A percentile compares a stretch with the other conserved stretches of the same genome.
These are phyloP conservation scores for Trichoderma aggressivum DNA, from an alignment of 2,329 filamentous ascomycete species.

Conservation along the genomic window DNA sequence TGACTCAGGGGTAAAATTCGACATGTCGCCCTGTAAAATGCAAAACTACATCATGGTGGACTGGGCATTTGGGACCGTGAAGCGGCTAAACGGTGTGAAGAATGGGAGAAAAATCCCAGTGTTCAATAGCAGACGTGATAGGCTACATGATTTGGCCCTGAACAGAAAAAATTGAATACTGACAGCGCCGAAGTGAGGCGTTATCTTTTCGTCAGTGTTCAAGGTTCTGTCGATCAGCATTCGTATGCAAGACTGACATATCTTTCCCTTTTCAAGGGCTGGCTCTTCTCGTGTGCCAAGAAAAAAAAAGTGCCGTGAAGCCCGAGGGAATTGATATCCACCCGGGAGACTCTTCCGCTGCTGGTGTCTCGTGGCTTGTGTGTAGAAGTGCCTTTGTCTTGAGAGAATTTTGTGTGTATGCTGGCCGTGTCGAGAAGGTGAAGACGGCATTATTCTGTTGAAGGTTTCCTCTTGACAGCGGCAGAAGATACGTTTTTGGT, in stretches of 20 bases:
- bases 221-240: background rate
- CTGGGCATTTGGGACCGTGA: background rate
- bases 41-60: background rate
- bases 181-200: background rate
- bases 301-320: background rate
- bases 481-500: background rate
- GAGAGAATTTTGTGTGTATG: too few species aligned
- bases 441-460: background rate
- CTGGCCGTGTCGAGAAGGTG: background rate
- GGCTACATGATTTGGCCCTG: background rate
- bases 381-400: background rate
- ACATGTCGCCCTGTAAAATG: background rate
- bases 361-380: background rate
- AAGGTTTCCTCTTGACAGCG: background rate
- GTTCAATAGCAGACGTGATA: background rate
- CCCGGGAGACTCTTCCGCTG: background rate
- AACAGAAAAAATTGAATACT: background rate
- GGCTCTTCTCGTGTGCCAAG: background rate
- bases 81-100: background rate
- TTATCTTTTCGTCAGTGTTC: background rate
- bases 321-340: background rate
- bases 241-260: background rate
- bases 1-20: constrained; percentile 9
- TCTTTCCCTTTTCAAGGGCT: background rate
- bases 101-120: background rate